phyloP scores from a whole-genome alignment of 225 moss, liverwort and hornwort species.

The Lunularia cruciata region DNA sequence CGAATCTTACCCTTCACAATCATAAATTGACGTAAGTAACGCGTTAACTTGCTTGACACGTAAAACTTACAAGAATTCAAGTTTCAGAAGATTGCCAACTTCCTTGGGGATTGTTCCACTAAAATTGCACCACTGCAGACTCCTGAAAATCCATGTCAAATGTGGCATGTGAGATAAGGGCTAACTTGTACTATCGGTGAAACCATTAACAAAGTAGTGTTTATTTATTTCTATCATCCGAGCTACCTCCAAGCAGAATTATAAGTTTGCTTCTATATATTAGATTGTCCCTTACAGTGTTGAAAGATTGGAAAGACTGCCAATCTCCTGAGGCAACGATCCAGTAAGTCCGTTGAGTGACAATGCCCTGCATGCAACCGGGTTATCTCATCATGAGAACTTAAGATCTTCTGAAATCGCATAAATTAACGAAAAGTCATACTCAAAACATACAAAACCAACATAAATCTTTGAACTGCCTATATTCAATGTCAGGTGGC shows the following conservation, averaged over 20 bases:
- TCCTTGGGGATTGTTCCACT: slow-evolving; percentile 12
- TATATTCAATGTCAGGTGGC: no score
- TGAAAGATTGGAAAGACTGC: neutral
- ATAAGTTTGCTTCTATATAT: no score
- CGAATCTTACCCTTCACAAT: neutral
- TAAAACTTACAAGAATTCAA: slow-evolving; percentile 33
- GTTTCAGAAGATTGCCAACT: slow-evolving; percentile 6
- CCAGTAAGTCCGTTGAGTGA: slow-evolving; percentile 31
- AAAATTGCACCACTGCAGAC: slow-evolving; percentile 35
- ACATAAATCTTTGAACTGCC: no score
- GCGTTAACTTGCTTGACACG: neutral
- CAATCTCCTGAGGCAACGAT: slow-evolving; percentile 20
- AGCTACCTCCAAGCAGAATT: neutral
- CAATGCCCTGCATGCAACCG: slow-evolving; percentile 34
- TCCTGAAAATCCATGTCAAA: no score
- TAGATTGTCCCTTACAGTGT: slow-evolving; percentile 19
- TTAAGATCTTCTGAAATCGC: no score
- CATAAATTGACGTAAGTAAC: neutral
- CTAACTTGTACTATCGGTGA: no score
- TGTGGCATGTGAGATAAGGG: no score
- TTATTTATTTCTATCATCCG: neutral
- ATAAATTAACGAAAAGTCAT: no score
- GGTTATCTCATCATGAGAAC: no score
- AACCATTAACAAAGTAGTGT: neutral
- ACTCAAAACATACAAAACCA: no score